Base-by-base conservation (phyloP, 257 asterid genomes). In the Lycium ferocissimum region DNA sequence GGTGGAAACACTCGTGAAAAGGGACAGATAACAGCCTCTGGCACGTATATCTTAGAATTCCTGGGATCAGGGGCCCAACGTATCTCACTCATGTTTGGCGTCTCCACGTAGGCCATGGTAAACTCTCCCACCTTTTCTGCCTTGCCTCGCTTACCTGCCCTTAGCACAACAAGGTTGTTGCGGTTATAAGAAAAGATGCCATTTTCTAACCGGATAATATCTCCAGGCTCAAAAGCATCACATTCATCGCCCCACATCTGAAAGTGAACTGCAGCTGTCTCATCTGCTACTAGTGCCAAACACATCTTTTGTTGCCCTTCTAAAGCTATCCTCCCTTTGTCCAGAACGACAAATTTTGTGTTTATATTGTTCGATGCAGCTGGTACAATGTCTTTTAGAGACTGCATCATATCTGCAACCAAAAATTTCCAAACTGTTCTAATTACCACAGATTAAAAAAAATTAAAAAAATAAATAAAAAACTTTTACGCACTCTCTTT, bases 191-290 rank as follows among this genome's bases (percentile, higher is more conserved):
- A 96, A 80, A 96, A 94, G 72, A 94, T 93, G 54, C 95, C 98
- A 47, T 92, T 92, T 3, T 58, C 67, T 79, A 94, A 63, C 38
- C 80, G 37, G 14, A 94, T 18, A 26, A 96, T 92, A 82, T 94
- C 95, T 5, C 97, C 97, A 0, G 92, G 85, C 84, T 91, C 89
- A 51, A 94, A 92, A 0, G 91, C 91, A 4, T 92, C 93, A 80
- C 98, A 93, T 87, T 96, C 95, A 35, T 90, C 96, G 2, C 94
- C 97, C 94, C 96, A 92, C 35, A 92, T 82, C 88, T 94, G 93
- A 81, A 95, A 92, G 90, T 95, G 98, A 58, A 94, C 96, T 0
- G 98, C 93, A 26, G 98, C 99, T 0, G 95, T 94, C 88, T 95
- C 97, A 75, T 93, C 97, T 2, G 97, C 98, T 78, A 88, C 98